These are phyloP conservation scores for Paraconiothyrium brasiliense DNA, from an alignment of 2,329 filamentous ascomycete species.

Conservation along the genomic window DNA sequence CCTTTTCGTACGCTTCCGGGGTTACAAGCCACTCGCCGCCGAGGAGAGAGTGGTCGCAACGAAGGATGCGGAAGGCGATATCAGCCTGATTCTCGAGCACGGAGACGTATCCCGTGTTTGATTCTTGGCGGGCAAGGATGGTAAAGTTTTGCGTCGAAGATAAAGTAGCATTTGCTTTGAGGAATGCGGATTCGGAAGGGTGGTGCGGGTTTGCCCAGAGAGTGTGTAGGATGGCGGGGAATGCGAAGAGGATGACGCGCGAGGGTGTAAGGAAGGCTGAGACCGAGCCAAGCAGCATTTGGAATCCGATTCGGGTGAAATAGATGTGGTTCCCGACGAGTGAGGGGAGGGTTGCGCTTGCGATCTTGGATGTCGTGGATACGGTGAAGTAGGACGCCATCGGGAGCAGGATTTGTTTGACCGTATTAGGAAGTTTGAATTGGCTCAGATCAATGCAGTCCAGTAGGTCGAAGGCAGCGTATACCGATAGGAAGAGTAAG, in stretches of 20 bases:
- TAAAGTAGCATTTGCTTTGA: conserved; percentile 72
- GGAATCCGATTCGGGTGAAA: conserved; percentile 76
- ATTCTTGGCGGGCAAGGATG: conserved; percentile 83
- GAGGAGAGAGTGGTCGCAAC: conserved; percentile 92
- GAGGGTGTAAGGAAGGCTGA: conserved; percentile 76
- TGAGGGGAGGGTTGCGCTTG: conserved; percentile 53
- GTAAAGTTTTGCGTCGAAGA: conserved; percentile 70
- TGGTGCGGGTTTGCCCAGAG: conserved; percentile 78
- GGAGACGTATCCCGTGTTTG: conserved; percentile 89
- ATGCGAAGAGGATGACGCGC: conserved; percentile 69
- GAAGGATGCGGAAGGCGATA: conserved; percentile 79
- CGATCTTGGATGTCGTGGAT: conserved; percentile 57
- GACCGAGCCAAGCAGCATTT: conserved; percentile 70
- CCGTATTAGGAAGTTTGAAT: conserved; percentile 64
- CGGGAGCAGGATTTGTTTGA: conserved; percentile 72
- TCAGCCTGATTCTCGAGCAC: conserved; percentile 77
- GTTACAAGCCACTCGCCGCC: conserved; percentile 87
- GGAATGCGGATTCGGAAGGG: conserved; percentile 67
- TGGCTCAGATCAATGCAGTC: conserved; percentile 67
- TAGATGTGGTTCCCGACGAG: conserved; percentile 70
- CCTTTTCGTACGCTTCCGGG: conserved; percentile 47
- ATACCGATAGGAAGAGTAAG: conserved; percentile 52
- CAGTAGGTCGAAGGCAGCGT: conserved; percentile 61
- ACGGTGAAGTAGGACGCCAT: conserved; percentile 74
- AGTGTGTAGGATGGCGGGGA: conserved; percentile 79